Evolutionary conservation across 345 rosid genomes (phyloP).

Genomic region (Mallotus nudiflorus): DNA sequence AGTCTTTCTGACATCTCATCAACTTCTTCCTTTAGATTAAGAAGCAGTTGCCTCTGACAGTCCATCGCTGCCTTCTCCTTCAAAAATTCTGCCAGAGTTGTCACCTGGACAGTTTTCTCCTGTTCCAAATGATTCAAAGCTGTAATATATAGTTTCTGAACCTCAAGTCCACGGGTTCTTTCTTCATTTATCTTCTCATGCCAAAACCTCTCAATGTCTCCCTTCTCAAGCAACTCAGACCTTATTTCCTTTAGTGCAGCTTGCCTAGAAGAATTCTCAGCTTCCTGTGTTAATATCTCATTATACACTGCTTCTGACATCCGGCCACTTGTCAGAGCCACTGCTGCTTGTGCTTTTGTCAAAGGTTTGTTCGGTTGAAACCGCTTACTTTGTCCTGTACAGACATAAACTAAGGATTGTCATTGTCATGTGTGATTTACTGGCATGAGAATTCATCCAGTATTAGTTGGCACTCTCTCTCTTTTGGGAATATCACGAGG

Average conservation of each 20-base stretch:
- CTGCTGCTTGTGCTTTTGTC: conserved; percentile 83
- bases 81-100: conserved; percentile 42
- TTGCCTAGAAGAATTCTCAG: conserved; percentile 49
- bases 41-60: conserved; percentile 77
- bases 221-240: conserved; percentile 58
- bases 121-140: conserved; percentile 54
- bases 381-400: conserved; percentile 75
- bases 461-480: conserved; percentile 4
- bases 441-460: not conserved
- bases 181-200: conserved; percentile 58
- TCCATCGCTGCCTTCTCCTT: conserved; percentile 84
- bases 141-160: conserved; percentile 44
- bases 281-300: conserved; percentile 68
- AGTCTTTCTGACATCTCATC: conserved; percentile 75
- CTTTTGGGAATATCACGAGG: not conserved
- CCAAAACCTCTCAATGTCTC: conserved; percentile 68
- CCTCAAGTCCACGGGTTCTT: conserved; percentile 45
- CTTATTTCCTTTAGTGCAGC: conserved; percentile 63
- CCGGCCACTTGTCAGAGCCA: conserved; percentile 73
- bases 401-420: conserved; percentile 11
- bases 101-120: conserved; percentile 49
- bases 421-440: conserved; percentile 3
- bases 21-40: conserved; percentile 58
- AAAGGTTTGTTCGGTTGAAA: conserved; percentile 79
- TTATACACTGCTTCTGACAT: conserved; percentile 54